phyloP scores from a whole-genome alignment of 2,329 filamentous ascomycete genomes.

The Dactylellina sp. region DNA sequence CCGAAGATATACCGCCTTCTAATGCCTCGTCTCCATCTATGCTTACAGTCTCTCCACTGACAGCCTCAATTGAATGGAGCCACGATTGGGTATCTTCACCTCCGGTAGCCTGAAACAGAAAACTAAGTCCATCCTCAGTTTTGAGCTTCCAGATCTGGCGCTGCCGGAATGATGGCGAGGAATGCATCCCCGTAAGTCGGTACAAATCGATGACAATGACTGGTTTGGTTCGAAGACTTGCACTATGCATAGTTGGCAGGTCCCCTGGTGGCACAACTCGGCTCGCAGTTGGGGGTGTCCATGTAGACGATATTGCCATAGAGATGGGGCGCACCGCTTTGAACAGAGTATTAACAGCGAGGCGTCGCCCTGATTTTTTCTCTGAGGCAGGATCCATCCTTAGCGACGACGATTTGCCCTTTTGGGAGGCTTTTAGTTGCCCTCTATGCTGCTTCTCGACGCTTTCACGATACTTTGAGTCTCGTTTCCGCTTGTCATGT shows the following conservation, averaged over 20 bases:
- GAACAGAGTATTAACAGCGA: conserved; percentile 61
- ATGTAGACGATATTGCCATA: conserved; percentile 61
- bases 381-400: conserved; percentile 58
- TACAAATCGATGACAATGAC: conserved; percentile 59
- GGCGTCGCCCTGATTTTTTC: conserved; percentile 59
- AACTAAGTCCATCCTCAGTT: conserved; percentile 59
- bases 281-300: conserved; percentile 60
- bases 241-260: conserved; percentile 58
- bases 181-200: conserved; percentile 58
- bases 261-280: conserved; percentile 59
- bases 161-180: conserved; percentile 60
- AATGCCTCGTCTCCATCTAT: conserved; percentile 60
- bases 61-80: conserved; percentile 58
- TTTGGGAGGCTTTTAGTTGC: conserved; percentile 59
- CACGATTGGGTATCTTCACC: conserved; percentile 60
- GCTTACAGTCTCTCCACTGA: conserved; percentile 59
- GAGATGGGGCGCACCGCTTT: conserved; percentile 61
- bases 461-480: conserved; percentile 60
- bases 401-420: conserved; percentile 58
- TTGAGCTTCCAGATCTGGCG: conserved; percentile 60
- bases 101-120: conserved; percentile 60
- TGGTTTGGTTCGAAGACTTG: conserved; percentile 58
- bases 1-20: conserved; percentile 55
- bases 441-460: conserved; percentile 61
- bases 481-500: conserved; percentile 61